Conservation (phyloP, 495 filamentous ascomycete genomes). For the Podospora tetraspora region DNA sequence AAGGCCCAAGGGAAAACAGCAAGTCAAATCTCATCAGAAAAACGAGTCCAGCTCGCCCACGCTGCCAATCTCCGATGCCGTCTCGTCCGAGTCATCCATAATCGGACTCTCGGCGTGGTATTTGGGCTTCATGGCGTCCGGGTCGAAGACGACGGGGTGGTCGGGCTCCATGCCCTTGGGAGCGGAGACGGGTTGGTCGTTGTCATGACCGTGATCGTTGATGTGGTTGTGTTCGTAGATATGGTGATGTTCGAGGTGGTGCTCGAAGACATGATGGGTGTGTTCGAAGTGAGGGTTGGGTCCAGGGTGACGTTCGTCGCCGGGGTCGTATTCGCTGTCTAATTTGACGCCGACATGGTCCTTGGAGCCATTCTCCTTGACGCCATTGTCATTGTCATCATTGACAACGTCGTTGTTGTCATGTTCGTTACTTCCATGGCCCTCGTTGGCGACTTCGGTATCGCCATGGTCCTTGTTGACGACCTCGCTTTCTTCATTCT, state of each 20-base stretch:
- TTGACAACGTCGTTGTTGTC: too few species aligned
- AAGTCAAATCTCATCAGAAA: not conserved
- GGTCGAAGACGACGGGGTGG: not conserved
- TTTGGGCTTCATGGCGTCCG: not conserved
- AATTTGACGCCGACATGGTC: not conserved
- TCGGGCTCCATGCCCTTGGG: not conserved
- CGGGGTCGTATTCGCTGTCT: not conserved
- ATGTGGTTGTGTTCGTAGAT: not conserved
- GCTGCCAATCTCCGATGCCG: not conserved
- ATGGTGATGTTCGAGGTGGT: not conserved
- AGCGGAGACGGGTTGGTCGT: not conserved
- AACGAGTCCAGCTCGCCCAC: not conserved
- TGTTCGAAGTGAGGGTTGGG: not conserved
- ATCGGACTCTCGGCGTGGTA: not conserved
- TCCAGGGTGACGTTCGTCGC: not conserved
- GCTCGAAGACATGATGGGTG: not conserved
- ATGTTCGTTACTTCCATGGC: not conserved
- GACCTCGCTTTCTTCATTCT: too few species aligned
- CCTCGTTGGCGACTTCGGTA: not conserved
- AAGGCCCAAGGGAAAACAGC: not conserved
- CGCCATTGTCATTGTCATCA: too few species aligned
- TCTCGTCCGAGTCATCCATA: not conserved
- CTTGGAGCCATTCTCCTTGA: too few species aligned
- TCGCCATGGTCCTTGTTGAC: not conserved
- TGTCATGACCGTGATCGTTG: not conserved